Base-by-base conservation (phyloP, 805 yeast genomes). In the Starmerella bacillaris region DNA sequence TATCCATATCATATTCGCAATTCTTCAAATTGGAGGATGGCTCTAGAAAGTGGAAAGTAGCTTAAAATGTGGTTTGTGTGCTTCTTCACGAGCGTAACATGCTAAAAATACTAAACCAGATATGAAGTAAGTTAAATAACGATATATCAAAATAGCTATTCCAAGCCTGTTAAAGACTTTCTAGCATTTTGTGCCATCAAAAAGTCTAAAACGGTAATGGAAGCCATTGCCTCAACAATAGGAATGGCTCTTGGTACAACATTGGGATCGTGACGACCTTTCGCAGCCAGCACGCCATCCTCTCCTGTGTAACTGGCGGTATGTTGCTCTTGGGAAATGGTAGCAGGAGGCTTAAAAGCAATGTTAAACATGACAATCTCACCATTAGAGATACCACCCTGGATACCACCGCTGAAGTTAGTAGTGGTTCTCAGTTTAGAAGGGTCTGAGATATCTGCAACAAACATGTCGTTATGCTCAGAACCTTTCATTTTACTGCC, bases 231-330 rank as follows among this genome's bases (percentile, higher is more conserved):
- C 63, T 89, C 98, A 21, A 89, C 96, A 51, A 89, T 89, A 35
- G 98, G 96, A 41, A 89, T 82, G 27, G 98, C 98, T 58, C 98
- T 74, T 46, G 98, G 98, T 16, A 92, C 92, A 37, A 89, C 98
- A 51, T 84, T 80, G 22, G 98, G 98, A 56, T 89, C 98, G 53
- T 89, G 98, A 67, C 98, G 78, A 37, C 98, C 98, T 56, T 86
- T 75, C 24, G 98, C 94, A 35, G 89, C 93, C 40, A 89, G 65
- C 7, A 75, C 71, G 53, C 98, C 98, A 34, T 62, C 72, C 46
- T 68, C 67, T 50, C 98, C 98, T 18, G 78, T 84, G 60, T 84
- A 89, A 32, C 89, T 70, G 19, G 82, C 70, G 14, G 98, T 89
- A 28, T 65, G 59, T 64, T 89, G 98, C 51, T 78, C 89, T 64